phyloP scores from a whole-genome alignment of 768 basidiomycete genomes.

The Mycena venus region DNA sequence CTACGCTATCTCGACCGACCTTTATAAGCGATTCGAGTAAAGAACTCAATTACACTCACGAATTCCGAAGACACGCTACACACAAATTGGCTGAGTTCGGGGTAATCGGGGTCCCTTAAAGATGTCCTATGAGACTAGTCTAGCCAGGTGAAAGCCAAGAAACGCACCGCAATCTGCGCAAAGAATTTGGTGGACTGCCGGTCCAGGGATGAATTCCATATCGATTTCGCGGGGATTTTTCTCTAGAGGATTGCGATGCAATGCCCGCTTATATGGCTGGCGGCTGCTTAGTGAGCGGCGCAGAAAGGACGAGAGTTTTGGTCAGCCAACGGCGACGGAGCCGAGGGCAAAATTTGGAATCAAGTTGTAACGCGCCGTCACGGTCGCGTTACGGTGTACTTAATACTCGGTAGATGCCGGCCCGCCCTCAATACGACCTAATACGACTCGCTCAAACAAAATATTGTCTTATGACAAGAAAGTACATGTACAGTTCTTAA shows the following conservation, averaged over 20 bases:
- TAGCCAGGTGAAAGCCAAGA: background rate
- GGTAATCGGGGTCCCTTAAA: constrained; percentile 83
- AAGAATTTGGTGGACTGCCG: constrained; percentile 85
- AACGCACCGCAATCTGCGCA: constrained; percentile 89
- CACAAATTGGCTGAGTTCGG: constrained; percentile 95
- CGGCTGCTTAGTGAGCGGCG: constrained; percentile 10
- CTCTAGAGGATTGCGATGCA: background rate
- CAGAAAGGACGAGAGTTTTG: background rate
- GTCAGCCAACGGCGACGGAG: constrained; percentile 15
- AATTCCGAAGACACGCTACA: constrained; percentile 89
- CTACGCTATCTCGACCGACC: constrained; percentile 68
- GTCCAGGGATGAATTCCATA: constrained; percentile 86
- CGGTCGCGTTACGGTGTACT: background rate
- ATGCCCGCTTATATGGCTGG: background rate
- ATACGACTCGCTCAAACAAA: too few species aligned
- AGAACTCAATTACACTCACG: constrained; percentile 58
- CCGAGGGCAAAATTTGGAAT: constrained; percentile 16
- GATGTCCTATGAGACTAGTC: constrained; percentile 11
- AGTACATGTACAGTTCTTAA: too few species aligned
- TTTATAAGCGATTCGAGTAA: background rate
- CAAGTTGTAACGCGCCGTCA: constrained; percentile 5
- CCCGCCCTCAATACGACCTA: too few species aligned
- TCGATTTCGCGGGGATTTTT: constrained; percentile 11
- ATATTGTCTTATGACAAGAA: too few species aligned
- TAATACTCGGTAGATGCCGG: too few species aligned